Percentiles rank a stretch among this genome's conserved stretches.
phyloP scores from a whole-genome alignment of 2,329 filamentous ascomycete species.

The Neonectria sp. region DNA sequence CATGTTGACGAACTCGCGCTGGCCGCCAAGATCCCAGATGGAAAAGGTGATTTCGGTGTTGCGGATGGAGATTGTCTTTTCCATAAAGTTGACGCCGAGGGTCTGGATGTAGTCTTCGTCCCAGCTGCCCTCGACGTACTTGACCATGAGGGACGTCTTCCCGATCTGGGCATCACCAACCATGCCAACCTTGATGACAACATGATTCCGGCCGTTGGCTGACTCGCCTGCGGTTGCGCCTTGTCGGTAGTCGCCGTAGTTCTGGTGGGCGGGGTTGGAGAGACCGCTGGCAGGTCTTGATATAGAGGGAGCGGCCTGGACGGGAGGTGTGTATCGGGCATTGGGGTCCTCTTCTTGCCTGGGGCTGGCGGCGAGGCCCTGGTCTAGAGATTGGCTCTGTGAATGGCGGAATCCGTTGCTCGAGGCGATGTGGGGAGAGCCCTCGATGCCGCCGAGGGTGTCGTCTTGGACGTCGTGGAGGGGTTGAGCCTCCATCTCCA shows the following conservation, averaged over 20 bases:
- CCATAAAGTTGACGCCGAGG: slow-evolving; percentile 99
- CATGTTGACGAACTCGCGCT: slow-evolving; percentile 99
- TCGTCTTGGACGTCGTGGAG: slow-evolving; percentile 63
- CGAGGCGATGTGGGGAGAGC: slow-evolving; percentile 58
- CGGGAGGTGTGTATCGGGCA: slow-evolving; percentile 63
- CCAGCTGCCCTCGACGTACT: slow-evolving; percentile 99
- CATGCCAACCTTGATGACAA: slow-evolving; percentile 99
- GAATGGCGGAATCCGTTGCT: slow-evolving; percentile 59
- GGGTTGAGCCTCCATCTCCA: slow-evolving; percentile 59
- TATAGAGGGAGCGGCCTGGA: slow-evolving; percentile 60
- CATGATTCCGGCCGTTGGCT: slow-evolving; percentile 74
- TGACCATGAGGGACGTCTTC: slow-evolving; percentile 99
- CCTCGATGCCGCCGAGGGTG: slow-evolving; percentile 65
- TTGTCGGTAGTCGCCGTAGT: slow-evolving; percentile 63
- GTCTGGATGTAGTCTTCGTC: slow-evolving; percentile 99
- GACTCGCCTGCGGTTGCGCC: slow-evolving; percentile 55
- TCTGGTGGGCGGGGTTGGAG: slow-evolving; percentile 59
- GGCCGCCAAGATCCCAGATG: slow-evolving; percentile 98
- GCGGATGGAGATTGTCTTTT: slow-evolving; percentile 99
- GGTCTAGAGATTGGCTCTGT: slow-evolving; percentile 67
- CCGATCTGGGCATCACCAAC: slow-evolving; percentile 99
- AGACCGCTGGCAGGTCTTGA: slow-evolving; percentile 71
- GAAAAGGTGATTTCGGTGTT: slow-evolving; percentile 99
- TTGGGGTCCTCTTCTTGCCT: slow-evolving; percentile 61
- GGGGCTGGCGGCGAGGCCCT: slow-evolving; percentile 59